phyloP scores from a whole-genome alignment of 805 yeast species.

The Candida orba region DNA sequence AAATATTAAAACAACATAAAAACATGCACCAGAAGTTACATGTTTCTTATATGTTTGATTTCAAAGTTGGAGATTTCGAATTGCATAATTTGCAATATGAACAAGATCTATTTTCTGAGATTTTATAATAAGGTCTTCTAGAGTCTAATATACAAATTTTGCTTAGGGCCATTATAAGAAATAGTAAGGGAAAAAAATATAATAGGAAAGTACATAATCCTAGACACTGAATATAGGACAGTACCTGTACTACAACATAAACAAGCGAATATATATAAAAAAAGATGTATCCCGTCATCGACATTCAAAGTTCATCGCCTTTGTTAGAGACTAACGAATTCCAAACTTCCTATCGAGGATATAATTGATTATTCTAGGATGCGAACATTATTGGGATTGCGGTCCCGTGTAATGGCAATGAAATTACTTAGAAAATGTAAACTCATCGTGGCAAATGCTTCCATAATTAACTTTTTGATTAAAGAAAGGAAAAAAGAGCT shows the following conservation, averaged over 20 bases:
- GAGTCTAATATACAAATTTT: background rate
- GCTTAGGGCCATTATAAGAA: too few relatives aligned
- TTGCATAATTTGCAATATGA: background rate
- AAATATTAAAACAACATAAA: background rate
- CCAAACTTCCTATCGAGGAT: slow-evolving; percentile 29
- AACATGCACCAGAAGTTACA: background rate
- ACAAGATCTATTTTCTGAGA: background rate
- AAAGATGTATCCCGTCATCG: slow-evolving; percentile 25
- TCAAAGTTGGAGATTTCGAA: background rate
- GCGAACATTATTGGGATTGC: slow-evolving; percentile 24
- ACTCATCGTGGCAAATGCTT: slow-evolving; percentile 28
- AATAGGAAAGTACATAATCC: too few relatives aligned
- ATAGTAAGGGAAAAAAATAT: too few relatives aligned
- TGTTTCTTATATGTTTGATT: background rate
- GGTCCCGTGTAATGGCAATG: slow-evolving; percentile 27
- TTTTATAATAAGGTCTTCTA: background rate
- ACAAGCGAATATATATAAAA: too few relatives aligned
- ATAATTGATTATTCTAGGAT: slow-evolving; percentile 21
- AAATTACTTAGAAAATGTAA: slow-evolving; percentile 22
- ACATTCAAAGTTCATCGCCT: slow-evolving; percentile 25
- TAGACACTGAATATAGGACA: too few relatives aligned
- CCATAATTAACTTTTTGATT: slow-evolving; percentile 27
- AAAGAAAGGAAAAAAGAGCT: slow-evolving; percentile 16
- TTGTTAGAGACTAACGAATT: slow-evolving; percentile 15
- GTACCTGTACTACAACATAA: too few relatives aligned